These are phyloP conservation scores for Magnolia kwangsiensis DNA, from an alignment of 164 flowering plant species.

Conservation along the genomic window DNA sequence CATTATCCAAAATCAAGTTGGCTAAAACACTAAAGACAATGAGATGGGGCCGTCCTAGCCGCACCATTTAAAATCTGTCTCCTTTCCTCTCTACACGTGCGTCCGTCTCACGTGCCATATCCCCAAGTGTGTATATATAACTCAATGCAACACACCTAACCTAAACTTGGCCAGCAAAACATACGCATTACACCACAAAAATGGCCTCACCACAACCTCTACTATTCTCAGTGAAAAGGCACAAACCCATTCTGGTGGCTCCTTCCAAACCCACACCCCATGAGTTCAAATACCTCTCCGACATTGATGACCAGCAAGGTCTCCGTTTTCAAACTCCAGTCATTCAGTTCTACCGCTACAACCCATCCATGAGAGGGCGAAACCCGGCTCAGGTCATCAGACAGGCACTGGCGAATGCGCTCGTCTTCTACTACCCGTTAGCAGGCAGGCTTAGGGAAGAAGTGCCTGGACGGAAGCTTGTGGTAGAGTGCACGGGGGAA, in stretches of 20 bases:
- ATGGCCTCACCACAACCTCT: background rate
- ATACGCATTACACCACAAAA: too few species aligned
- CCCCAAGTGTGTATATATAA: too few species aligned
- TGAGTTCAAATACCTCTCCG: constrained; percentile 26
- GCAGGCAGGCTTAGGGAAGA: constrained; percentile 26
- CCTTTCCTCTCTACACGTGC: too few species aligned
- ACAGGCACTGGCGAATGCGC: constrained; percentile 22
- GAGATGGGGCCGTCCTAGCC: too few species aligned
- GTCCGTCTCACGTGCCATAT: too few species aligned
- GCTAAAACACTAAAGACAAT: too few species aligned
- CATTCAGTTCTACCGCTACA: constrained; percentile 12
- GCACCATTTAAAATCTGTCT: too few species aligned
- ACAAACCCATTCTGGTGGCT: constrained; percentile 5
- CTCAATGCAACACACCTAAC: too few species aligned
- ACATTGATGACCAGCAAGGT: constrained; percentile 30
- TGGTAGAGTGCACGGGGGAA: constrained; percentile 23
- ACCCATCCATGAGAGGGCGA: constrained; percentile 6
- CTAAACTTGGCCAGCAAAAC: too few species aligned
- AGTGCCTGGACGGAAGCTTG: constrained; percentile 16
- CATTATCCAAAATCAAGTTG: too few species aligned
- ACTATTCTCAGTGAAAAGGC: background rate
- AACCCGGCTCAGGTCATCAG: constrained; percentile 26
- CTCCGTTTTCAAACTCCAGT: constrained; percentile 25
- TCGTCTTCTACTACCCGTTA: constrained; percentile 34
- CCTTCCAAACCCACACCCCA: constrained; percentile 26